Evolutionary conservation across 2,329 filamentous ascomycete genomes (phyloP), one percentile per base, ranked within the genome.

Genomic region (Microdochium trichocladiopsis): DNA sequence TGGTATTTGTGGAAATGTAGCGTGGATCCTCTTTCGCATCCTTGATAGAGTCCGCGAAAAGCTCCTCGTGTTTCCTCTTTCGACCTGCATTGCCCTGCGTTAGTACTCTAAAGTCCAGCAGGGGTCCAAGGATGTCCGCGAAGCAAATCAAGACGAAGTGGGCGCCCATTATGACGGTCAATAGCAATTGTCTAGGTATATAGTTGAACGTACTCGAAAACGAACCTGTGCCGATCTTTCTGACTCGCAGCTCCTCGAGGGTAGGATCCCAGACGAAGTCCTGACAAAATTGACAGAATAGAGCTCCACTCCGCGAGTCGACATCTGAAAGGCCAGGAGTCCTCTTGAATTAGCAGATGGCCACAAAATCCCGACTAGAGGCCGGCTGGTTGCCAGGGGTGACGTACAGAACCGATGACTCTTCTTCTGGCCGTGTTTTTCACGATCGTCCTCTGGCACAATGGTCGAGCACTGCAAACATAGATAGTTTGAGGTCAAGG

Each of bases 211-310:
- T 69, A 87, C 84, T 82, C 58, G 79, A 79, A 58, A 84, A 85
- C 21, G 80, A 80, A 41, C 84, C 82, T 2, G 81, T 84, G 10
- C 82, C 83, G 59, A 85, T 80, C 67, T 89, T 88, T 52, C 84
- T 78, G 43, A 89, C 71, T 55, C 89, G 79, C 52, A 91, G 78
- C 50, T 88, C 85, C 63, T 94, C 89, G 4, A 94, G 74, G 5
- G 86, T 88, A 5, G 88, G 87, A 60, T 94, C 89, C 77, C 88
- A 93, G 28, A 94, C 85, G 57, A 90, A 84, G 65, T 94, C 89
- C 63, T 88, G 82, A 64, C 89, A 94, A 64, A 90, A 84, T 58
- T 90, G 86, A 67, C 89, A 94, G 69, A 87, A 93, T 6, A 94
- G 72, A 49, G 83, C 79, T 37, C 88, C 89, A 58, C 80, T 86